Base-by-base conservation (phyloP, 768 basidiomycete species). In the Crassisporium funariophilum region DNA sequence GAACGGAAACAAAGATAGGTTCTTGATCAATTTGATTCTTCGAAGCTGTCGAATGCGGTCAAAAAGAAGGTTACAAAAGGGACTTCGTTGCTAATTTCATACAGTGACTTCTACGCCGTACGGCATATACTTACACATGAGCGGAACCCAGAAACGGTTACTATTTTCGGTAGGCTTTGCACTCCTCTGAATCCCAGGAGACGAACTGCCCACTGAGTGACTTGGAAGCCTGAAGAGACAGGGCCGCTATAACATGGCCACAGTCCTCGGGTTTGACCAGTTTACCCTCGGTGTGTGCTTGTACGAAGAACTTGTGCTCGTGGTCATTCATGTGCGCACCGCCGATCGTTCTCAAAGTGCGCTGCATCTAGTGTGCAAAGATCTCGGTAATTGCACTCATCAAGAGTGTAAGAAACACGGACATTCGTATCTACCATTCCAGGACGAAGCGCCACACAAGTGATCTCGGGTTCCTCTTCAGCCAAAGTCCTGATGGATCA, bases 361-460 rank as follows among this genome's bases (percentile, higher is more conserved):
- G 56, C 74, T 91, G 90, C 91, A 92, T 92, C 88, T 91, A 37
- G 52, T 44, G 27, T 38, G n/a, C n/a, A 37, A 48, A 40, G 25
- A 41, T 44, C 12, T 51, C 41, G 34, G 17, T 15, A 25, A 17
- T 27, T 20, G 45, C 15, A 11, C 44, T 20, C 17, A 19, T 17
- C 15, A 31, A 9, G 27, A 36, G 35, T 27, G 34, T 4, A 44
- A 29, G 40, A 22, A n/a, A 47, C 13, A 75, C 79, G 54, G 63
- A 91, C 92, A 20, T 67, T 70, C 6, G 92, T 95, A 50, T 95
- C 84, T 20, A 97, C 91, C 67, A 85, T 84, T 11, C 95, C 95
- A 0, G 95, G 95, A 3, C 93, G 81, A 2, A 97, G 56, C 12
- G 94, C 87, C 23, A 95, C 76, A 3, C 83, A 82, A 6, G 78